Base-by-base conservation (phyloP, 106 monocot species). In the Triglochin maritima region DNA sequence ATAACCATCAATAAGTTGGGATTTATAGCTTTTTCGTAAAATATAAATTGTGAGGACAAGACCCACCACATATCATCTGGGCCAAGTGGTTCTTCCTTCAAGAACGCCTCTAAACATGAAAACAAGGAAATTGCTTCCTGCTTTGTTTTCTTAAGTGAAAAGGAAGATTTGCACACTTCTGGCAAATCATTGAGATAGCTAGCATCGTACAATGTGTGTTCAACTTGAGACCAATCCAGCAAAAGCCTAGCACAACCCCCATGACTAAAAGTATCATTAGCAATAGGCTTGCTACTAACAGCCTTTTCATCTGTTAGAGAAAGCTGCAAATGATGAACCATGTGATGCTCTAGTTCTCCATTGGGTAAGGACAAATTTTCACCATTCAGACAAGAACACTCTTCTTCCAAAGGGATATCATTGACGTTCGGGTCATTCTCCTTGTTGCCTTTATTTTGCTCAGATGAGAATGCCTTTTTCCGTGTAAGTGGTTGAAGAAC, bases 1-100 rank as follows among this genome's bases (percentile, higher is more conserved):
- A 17, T 49, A 50, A 58, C 46, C 12, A 2, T 10, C n/a, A 61
- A 42, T 17, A 46, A 42, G 17, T 14, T 29, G 29, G 5, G 44
- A 4, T 43, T 49, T 17, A 46, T 49, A 9, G 16, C 48, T 9
- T 50, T 3, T 2, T 64, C 17, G 10, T 61, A 2, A 1, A 47
- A 57, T 3, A 14, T 5, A 6, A 45, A 29, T 29, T 29, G 29
- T 29, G 29, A 29, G 1, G 29, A 29, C 46, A 52, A 49, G 73
- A 45, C 78, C 44, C 56, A 95, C 96, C 96, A 96, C 96, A 91
- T 96, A 68, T 91, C 96, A 76, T 96, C 87, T 17, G 96, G 96
- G 3, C 96, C 96, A 4, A 96, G 69, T 71, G 96, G 96, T 63
- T 96, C 96, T 70, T 96, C 96, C 76, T 81, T 91, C 66, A 91